phyloP scores from a whole-genome alignment of 2,329 filamentous ascomycete genomes.

The Diaporthe velutina region DNA sequence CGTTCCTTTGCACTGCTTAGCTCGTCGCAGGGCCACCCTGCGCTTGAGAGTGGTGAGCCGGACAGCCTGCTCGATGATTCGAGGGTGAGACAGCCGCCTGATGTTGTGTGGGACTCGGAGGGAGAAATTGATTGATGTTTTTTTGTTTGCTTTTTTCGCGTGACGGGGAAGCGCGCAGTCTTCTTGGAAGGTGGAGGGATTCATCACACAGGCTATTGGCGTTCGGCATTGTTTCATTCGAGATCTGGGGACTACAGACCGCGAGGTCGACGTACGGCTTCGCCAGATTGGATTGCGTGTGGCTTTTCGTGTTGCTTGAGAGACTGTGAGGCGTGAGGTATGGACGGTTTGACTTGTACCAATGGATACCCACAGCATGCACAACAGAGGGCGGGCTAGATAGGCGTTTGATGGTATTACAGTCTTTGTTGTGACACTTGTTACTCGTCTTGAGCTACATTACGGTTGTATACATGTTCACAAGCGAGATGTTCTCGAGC shows the following conservation, averaged over 20 bases:
- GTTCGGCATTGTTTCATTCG: background rate
- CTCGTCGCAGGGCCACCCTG: slow-evolving; percentile 56
- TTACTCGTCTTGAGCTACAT: background rate
- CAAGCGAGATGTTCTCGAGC: background rate
- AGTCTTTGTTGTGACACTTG: background rate
- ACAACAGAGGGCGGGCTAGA: background rate
- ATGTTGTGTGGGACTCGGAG: slow-evolving; percentile 57
- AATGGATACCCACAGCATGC: background rate
- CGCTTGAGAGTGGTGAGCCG: slow-evolving; percentile 57
- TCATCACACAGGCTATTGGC: background rate
- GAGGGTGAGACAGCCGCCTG: slow-evolving; percentile 53
- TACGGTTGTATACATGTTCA: background rate
- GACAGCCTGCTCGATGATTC: slow-evolving; percentile 58
- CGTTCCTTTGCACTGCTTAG: slow-evolving; percentile 43
- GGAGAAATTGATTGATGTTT: slow-evolving; percentile 48
- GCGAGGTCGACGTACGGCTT: background rate
- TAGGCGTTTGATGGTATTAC: slow-evolving; percentile 2
- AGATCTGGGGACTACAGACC: background rate
- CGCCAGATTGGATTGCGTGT: background rate
- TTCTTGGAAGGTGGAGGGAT: background rate
- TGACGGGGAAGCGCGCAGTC: background rate
- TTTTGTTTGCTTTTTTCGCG: background rate
- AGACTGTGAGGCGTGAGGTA: background rate
- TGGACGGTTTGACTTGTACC: background rate
- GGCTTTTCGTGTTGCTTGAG: background rate